These are phyloP conservation scores for Westerdykella sp. DNA, from an alignment of 2,329 filamentous ascomycete species.

Conservation along the genomic window DNA sequence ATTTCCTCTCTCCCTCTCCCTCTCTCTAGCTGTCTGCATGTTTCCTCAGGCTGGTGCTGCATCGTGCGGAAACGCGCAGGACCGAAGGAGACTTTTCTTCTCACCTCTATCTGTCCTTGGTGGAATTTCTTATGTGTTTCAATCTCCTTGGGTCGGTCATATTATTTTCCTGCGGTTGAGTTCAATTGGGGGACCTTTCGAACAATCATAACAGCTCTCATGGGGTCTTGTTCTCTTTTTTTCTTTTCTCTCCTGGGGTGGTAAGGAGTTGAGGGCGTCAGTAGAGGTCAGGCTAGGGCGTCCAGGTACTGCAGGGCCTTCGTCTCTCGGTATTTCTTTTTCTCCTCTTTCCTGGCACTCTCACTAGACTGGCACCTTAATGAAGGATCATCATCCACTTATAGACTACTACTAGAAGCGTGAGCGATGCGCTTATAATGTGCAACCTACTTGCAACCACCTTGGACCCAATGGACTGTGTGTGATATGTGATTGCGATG, in stretches of 20 bases:
- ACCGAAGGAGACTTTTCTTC: background rate
- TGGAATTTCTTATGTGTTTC: too few relatives aligned
- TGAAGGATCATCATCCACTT: constrained; percentile 35
- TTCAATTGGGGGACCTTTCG: too few relatives aligned
- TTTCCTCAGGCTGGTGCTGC: constrained; percentile 18
- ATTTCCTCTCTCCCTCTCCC: constrained; percentile 17
- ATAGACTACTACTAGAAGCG: constrained; percentile 31
- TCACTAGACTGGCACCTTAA: constrained; percentile 38
- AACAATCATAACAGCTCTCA: background rate
- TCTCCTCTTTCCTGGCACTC: constrained; percentile 25
- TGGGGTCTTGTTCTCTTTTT: constrained; percentile 12
- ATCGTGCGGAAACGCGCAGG: constrained; percentile 9
- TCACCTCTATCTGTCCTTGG: background rate
- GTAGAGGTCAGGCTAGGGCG: constrained; percentile 29
- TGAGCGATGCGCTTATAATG: constrained; percentile 30
- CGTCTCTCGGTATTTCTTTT: constrained; percentile 15
- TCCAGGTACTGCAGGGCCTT: constrained; percentile 19
- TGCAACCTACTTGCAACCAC: constrained; percentile 7
- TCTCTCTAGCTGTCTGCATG: constrained; percentile 17
- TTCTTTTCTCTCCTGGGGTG: constrained; percentile 17
- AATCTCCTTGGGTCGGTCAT: background rate
- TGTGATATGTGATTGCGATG: too few relatives aligned
- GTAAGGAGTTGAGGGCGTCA: constrained; percentile 30
- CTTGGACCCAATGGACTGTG: too few relatives aligned
- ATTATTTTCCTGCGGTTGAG: background rate